Conservation (phyloP, 164 flowering plant species). For the Magnolia changhungtana region DNA sequence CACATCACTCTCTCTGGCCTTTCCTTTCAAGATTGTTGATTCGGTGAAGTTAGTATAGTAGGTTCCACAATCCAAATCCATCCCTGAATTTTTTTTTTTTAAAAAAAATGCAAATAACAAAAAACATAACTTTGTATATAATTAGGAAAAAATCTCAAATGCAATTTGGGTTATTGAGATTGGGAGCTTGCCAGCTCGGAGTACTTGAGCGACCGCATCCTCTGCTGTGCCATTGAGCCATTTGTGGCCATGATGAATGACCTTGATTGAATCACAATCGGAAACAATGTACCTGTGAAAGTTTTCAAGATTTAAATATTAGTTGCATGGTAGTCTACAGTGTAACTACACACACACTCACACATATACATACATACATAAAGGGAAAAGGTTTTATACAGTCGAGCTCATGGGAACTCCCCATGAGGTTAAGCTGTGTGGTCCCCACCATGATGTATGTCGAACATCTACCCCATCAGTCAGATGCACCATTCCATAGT, state of each 20-base stretch:
- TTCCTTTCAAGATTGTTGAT: conserved; percentile 26
- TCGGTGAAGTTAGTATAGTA: conserved; percentile 21
- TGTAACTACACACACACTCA: too few species aligned
- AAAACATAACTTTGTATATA: background rate
- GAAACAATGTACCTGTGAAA: conserved; percentile 34
- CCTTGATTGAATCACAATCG: conserved; percentile 41
- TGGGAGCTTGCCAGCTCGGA: conserved; percentile 26
- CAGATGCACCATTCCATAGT: too few species aligned
- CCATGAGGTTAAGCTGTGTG: too few species aligned
- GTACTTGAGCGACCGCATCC: conserved; percentile 19
- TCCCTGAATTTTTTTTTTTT: conserved; percentile 33
- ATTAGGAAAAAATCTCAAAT: background rate
- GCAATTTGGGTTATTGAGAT: background rate
- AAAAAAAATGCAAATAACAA: too few species aligned
- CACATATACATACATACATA: too few species aligned
- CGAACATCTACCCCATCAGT: too few species aligned
- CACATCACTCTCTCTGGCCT: conserved; percentile 20
- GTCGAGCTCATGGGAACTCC: too few species aligned
- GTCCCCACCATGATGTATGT: too few species aligned
- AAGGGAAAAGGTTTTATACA: too few species aligned
- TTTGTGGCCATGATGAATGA: conserved; percentile 6
- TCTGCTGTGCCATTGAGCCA: background rate
- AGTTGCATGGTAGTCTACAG: too few species aligned
- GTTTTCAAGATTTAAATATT: too few species aligned
- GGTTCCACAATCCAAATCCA: conserved; percentile 51